Base-by-base conservation (phyloP, 306 rosid species). In the Lathyrus aphaca region DNA sequence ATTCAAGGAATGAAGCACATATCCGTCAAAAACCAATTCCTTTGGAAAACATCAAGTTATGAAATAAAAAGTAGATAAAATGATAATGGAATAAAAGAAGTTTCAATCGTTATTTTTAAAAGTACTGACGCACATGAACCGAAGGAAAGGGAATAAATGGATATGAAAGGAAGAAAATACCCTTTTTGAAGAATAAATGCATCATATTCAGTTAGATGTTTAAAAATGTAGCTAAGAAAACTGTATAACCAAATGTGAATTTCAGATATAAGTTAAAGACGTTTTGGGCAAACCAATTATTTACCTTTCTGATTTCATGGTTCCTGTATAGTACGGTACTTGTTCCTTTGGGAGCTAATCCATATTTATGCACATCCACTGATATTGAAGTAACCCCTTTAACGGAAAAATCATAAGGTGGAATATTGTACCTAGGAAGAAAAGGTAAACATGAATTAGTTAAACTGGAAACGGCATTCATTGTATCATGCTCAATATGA, bases 271-370 rank as follows among this genome's bases (percentile, higher is more conserved):
- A 72, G 13, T 13, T 35, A 6, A 49, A 50, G 44, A 59, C 53
- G 27, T 49, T 78, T 51, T 38, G 48, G 43, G 15, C 56, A 71
- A 68, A 69, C 21, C 62, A 80, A 59, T 55, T 60, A 54, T 54
- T 76, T 85, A 88, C 98, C 98, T 94, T 90, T 84, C 98, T 82
- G 77, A 90, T 88, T 39, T 86, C 96, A 82, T 86, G 98, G 83
- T 90, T 88, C 75, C 94, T 81, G 75, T 88, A 94, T 56, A 94
- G 81, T 68, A 94, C 90, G 63, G 85, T 43, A 54, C 97, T 94
- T 25, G 97, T 90, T 90, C 98, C 97, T 81, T 94, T 94, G 66
- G 98, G 98, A 73, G 97, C 97, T 81, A 94, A 85, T 48, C 98
- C 98, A 29, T 94, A 94, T 73, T 94, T 94, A 79, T 94, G 98